These are phyloP conservation scores for Coemansia sp. DNA, from an alignment of 192 early-diverging fungal genomes.

Conservation along the genomic window DNA sequence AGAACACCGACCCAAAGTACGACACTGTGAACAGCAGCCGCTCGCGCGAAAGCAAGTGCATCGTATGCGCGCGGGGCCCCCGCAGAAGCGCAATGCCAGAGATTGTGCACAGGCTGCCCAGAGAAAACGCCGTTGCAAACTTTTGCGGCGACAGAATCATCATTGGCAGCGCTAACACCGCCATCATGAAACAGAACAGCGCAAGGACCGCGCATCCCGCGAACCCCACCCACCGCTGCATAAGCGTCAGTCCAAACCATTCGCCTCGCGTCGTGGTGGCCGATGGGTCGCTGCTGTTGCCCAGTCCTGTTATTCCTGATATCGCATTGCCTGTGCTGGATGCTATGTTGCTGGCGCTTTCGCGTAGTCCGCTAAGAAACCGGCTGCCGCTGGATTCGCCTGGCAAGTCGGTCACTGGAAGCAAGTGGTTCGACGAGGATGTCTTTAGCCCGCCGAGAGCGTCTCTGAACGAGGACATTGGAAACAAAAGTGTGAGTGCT, in stretches of 20 bases:
- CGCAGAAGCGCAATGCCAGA: conserved; percentile 71
- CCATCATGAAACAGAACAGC: conserved; percentile 57
- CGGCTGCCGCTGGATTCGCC: conserved; percentile 28
- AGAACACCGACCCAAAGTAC: conserved; percentile 80
- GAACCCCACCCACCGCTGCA: conserved; percentile 58
- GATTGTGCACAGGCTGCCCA: conserved; percentile 61
- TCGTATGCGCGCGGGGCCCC: conserved; percentile 79
- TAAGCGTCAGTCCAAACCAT: conserved; percentile 56
- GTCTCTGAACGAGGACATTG: conserved; percentile 51
- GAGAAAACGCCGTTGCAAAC: conserved; percentile 78
- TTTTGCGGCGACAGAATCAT: conserved; percentile 69
- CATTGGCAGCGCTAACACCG: conserved; percentile 65
- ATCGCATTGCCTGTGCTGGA: conserved; percentile 40
- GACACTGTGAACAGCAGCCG: conserved; percentile 78
- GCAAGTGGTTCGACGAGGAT: conserved; percentile 43
- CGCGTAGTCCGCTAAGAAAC: conserved; percentile 48
- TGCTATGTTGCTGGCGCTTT: conserved; percentile 46
- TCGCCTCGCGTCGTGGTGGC: conserved; percentile 34
- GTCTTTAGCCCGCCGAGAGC: conserved; percentile 55
- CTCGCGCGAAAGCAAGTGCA: conserved; percentile 77
- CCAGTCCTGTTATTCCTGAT: conserved; percentile 24
- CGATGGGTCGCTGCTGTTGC: conserved; percentile 7
- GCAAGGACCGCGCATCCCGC: conserved; percentile 51
- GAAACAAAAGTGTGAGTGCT: too few species aligned
- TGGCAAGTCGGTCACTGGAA: conserved; percentile 25